These are phyloP conservation scores for Annulohypoxylon bovei DNA, from an alignment of 495 filamentous ascomycete genomes.

Conservation along the genomic window DNA sequence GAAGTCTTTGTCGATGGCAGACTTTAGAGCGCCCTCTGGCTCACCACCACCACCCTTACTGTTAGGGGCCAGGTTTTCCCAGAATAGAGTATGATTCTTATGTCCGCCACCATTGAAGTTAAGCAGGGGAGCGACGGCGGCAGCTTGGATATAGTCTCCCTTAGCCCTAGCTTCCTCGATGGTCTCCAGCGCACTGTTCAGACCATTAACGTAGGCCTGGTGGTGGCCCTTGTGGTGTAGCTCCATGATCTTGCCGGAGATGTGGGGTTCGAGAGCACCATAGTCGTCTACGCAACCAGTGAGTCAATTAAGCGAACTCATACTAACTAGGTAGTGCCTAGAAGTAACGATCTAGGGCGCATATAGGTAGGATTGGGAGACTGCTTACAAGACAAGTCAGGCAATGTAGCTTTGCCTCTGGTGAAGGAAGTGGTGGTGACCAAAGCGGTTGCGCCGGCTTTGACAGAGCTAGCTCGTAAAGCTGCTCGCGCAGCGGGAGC, in stretches of 20 bases:
- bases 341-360: neutral
- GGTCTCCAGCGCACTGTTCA: slow-evolving; percentile 71
- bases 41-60: slow-evolving; percentile 75
- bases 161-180: slow-evolving; percentile 66
- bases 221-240: slow-evolving; percentile 84
- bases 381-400: slow-evolving; percentile 87
- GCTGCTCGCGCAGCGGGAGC: slow-evolving; percentile 55
- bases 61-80: slow-evolving; percentile 94
- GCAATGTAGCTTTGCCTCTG: slow-evolving; percentile 90
- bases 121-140: slow-evolving; percentile 83
- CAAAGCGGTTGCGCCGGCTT: slow-evolving; percentile 62
- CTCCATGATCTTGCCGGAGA: slow-evolving; percentile 99
- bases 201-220: slow-evolving; percentile 79
- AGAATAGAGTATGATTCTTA: slow-evolving; percentile 94
- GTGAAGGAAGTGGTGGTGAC: slow-evolving; percentile 77
- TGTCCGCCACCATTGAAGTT: slow-evolving; percentile 99
- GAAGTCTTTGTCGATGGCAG: slow-evolving; percentile 79
- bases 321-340: neutral
- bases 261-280: slow-evolving; percentile 90
- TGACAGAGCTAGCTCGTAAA: slow-evolving; percentile 54
- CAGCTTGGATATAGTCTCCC: slow-evolving; percentile 72
- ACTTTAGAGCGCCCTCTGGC: slow-evolving; percentile 66
- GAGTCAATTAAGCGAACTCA: neutral
- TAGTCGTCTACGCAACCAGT: slow-evolving; percentile 71
- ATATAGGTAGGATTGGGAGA: neutral